Evolutionary conservation across 257 asterid genomes (phyloP).

Genomic region (Nicotiana tomentosiformis): DNA sequence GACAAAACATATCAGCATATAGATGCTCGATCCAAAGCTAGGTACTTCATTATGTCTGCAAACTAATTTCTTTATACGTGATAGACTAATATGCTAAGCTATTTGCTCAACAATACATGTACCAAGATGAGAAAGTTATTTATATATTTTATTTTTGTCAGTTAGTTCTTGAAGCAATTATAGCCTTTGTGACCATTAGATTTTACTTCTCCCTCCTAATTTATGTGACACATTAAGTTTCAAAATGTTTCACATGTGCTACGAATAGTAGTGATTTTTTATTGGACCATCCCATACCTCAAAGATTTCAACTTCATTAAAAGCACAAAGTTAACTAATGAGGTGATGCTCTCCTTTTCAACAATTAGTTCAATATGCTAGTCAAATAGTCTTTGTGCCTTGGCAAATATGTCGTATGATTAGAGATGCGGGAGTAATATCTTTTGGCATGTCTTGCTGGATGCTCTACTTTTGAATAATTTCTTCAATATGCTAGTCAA

Average conservation of each 20-base stretch:
- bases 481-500: neutral
- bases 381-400: neutral
- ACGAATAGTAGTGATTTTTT: neutral
- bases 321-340: neutral
- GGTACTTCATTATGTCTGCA: conserved; percentile 19
- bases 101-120: neutral
- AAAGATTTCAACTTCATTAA: neutral
- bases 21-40: conserved; percentile 49
- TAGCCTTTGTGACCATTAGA: neutral
- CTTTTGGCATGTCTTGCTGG: neutral
- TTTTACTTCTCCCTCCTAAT: neutral
- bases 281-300: neutral
- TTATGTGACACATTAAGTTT: neutral
- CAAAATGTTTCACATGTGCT: neutral
- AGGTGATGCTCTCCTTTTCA: neutral
- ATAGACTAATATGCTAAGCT: neutral
- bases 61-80: neutral
- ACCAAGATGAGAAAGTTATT: neutral
- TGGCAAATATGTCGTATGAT: neutral
- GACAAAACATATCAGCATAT: conserved; percentile 37
- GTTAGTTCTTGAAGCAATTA: neutral
- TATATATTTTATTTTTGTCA: neutral
- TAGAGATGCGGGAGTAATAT: neutral
- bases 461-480: neutral
- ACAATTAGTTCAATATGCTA: neutral